Base-by-base conservation (phyloP, 2,329 filamentous ascomycete genomes). In the Penicillium sp. region DNA sequence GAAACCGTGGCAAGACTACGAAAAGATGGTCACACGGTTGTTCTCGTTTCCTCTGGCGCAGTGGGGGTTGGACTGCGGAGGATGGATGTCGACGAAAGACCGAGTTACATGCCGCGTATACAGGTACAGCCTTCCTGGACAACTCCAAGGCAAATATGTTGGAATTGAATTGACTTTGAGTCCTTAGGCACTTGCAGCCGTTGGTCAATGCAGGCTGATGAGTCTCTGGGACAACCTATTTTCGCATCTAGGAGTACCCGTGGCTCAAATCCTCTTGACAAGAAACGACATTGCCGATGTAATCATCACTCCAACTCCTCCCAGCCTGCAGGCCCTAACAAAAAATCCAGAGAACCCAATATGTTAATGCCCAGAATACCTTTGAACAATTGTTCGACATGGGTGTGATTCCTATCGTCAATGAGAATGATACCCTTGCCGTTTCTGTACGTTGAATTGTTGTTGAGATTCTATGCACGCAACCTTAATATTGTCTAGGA, bases 381-480 rank as follows among this genome's bases (percentile, higher is more conserved):
- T 85, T 98, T 61, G 77, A 80, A 35, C 87, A 95, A 64, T 75
- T 96, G 31, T 71, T 98, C 12, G 82, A 89, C 55, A 92, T 95
- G 83, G 89, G 89, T 2, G 90, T 96, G 16, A 93, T 98, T 47
- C 92, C 92, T 7, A 95, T 98, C 55, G 92, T 98, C 48, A 98
- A 98, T 57, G 92, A 98, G 68, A 98, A 98, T 65, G 92, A 98
- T 64, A 98, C 92, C 2, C 71, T 98, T 37, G 87, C 89, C 15
- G 92, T 98, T 49, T 85, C 90, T 30, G 70, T 73, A 66, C 18
- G 66, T 9, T 20, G 14, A 15, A n/a, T 15, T 3, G 14, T 18
- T 10, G 14, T 12, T 8, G 13, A 33, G 20, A 6, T 16, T n/a
- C 31, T 4, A 12, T 15, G 11, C 13, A 18, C 17, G 39, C 14